Conservation (phyloP, 176 grass and related monocot species). For the bread wheat (Triticum aestivum) region IWGSC_CS_RefSeq_v2.1 NC_057803.1:100944638-100945137, state of each 20-base stretch:
- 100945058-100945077: slow-evolving; percentile 85
- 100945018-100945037: slow-evolving; percentile 96
- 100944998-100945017: slow-evolving; percentile 98
- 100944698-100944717: slow-evolving; percentile 71
- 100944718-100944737: slow-evolving; percentile 51
- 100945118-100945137: slow-evolving; percentile 85
- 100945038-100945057: slow-evolving; percentile 97
- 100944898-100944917: background rate
- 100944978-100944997: slow-evolving; percentile 95
- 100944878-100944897: slow-evolving; percentile 10
- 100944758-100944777: background rate
- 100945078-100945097: slow-evolving; percentile 92
- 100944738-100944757: background rate
- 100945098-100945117: slow-evolving; percentile 82
- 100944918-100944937: background rate
- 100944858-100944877: slow-evolving; percentile 90
- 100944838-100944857: slow-evolving; percentile 94
- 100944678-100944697: slow-evolving; percentile 66
- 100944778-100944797: background rate
- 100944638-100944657: slow-evolving; percentile 77
- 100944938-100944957: slow-evolving; percentile 33
- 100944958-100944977: slow-evolving; percentile 95
- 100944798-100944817: slow-evolving; percentile 61
- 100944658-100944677: slow-evolving; percentile 75
- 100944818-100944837: slow-evolving; percentile 92